Evolutionary conservation across 306 rosid genomes (phyloP), one percentile per base, ranked within the genome.

Genomic region (Astragalus glycyphyllos): DNA sequence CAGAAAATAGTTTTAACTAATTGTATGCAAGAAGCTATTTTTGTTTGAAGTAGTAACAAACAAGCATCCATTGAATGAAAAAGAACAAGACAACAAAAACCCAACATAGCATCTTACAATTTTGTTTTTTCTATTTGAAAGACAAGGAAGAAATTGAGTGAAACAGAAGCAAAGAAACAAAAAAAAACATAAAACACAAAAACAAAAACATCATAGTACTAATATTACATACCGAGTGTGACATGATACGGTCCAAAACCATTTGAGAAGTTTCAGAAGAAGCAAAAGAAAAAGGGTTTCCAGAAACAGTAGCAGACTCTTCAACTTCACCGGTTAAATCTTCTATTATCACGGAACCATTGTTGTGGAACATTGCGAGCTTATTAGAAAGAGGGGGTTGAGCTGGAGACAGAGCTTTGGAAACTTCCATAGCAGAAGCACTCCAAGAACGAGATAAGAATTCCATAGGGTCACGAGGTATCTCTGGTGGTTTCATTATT

Each of bases 371-470:
- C 40, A 40, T 47, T 47, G 40, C 42, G 44, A 40, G 49, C 0
- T 47, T 75, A 12, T 47, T 68, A 4, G 55, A 46, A 20, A 6
- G 9, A 48, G 79, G 65, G 26, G 68, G 50, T 38, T 66, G 95
- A 5, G 84, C 77, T 2, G 94, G 88, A 0, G 94, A 79, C 0
- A 95, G 77, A 20, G 91, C 96, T 44, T 95, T 95, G 26, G 97
- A 95, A 7, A 91, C 89, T 74, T 95, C 96, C 8, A 82, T 65
- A 16, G 99, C 91, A 8, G 99, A 94, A 34, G 86, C 80, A 60
- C 96, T 86, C 98, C 98, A 94, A 1, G 97, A 94, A 61, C 97
- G 94, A 0, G 96, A 94, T 44, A 91, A 83, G 53, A 86, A 94
- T 80, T 94, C 97, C 92, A 91, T 91, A 12, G 99, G 92, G 77